Conservation (phyloP, 192 early-diverging fungal species). For the Coemansia furcata region DNA sequence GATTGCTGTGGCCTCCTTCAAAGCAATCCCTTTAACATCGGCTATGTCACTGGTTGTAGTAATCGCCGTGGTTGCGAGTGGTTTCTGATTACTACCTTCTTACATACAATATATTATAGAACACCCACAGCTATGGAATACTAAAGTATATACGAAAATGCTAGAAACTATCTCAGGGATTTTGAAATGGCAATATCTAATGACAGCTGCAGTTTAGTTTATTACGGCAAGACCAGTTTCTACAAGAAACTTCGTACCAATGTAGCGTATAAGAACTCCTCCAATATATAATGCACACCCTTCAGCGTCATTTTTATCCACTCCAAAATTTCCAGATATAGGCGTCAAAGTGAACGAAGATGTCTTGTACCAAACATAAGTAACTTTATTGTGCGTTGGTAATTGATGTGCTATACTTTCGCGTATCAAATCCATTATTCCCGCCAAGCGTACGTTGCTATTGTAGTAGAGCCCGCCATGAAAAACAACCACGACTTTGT, state of each 20-base stretch:
- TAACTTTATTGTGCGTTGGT: not conserved
- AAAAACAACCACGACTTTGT: not conserved
- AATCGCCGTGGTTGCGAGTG: not conserved
- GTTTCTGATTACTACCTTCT: not conserved
- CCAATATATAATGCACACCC: not conserved
- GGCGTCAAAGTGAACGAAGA: not conserved
- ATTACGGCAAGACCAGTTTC: not conserved
- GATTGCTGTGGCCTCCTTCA: constrained; percentile 20
- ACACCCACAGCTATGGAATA: too few species aligned
- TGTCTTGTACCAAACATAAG: not conserved
- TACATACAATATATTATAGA: not conserved
- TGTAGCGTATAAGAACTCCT: not conserved
- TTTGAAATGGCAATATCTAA: too few species aligned
- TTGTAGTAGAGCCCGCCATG: not conserved
- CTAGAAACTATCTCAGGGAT: too few species aligned
- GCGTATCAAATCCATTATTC: not conserved
- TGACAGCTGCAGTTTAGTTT: not conserved
- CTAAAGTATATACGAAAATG: too few species aligned
- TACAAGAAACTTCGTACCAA: not conserved
- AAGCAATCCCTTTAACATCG: not conserved
- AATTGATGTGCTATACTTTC: not conserved
- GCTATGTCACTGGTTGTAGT: not conserved
- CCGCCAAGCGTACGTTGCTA: not conserved
- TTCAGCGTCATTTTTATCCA: not conserved
- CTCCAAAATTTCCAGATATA: not conserved